A percentile compares a stretch with the other conserved stretches of the same genome.
Evolutionary conservation across 495 filamentous ascomycete species (phyloP).

Genomic region (Staphylotrichum longicolle): DNA sequence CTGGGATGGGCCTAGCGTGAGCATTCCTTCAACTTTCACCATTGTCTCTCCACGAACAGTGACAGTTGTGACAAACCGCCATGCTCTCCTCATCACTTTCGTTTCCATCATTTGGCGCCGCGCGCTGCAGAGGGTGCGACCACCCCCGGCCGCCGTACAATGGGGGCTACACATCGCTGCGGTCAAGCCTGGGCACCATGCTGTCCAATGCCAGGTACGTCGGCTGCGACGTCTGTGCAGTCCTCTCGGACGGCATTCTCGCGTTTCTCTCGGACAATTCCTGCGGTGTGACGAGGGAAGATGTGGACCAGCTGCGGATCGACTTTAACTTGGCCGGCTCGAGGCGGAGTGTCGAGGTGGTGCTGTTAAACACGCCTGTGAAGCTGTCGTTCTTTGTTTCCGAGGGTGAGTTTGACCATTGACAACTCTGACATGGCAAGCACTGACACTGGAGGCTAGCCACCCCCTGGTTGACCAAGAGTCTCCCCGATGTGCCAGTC

Average conservation of each 20-base stretch:
- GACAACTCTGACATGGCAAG: neutral
- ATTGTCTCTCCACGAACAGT: neutral
- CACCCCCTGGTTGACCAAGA: conserved; percentile 1
- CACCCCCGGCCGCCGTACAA: conserved; percentile 7
- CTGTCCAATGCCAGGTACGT: neutral
- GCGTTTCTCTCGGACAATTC: neutral
- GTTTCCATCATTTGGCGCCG: neutral
- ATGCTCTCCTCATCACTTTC: neutral
- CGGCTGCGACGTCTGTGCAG: conserved; percentile 1
- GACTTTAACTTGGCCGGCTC: conserved; percentile 14
- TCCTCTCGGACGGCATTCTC: conserved; percentile 8
- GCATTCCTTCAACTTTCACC: neutral
- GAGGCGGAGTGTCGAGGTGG: conserved; percentile 7
- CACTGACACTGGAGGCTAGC: neutral
- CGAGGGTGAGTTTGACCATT: conserved; percentile 5
- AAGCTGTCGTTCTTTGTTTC: conserved; percentile 14
- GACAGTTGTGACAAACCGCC: neutral
- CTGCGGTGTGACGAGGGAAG: neutral
- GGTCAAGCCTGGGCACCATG: conserved; percentile 4
- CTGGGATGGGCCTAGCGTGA: neutral
- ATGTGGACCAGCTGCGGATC: conserved; percentile 8
- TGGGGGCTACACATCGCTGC: neutral
- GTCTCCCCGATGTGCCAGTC: neutral
- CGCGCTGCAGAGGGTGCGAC: conserved; percentile 8
- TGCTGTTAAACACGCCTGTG: neutral